Conservation (phyloP, 2,329 filamentous ascomycete species). For the Byssochlamys sp. region DNA sequence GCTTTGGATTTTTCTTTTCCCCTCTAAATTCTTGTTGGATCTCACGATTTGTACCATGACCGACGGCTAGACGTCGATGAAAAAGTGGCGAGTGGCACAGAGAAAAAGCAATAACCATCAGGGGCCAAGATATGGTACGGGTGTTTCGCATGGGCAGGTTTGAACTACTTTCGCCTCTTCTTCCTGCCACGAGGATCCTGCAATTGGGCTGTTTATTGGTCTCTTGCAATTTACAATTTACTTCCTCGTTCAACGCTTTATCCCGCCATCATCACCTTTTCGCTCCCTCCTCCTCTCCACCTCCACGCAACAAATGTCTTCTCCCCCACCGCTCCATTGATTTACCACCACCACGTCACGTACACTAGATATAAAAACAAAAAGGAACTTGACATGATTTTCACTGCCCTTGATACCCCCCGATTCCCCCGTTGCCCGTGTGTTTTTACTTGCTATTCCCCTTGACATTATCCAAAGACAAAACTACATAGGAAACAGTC, state of each 20-base stretch:
- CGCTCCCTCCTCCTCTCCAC: neutral
- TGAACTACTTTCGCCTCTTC: neutral
- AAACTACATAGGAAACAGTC: neutral
- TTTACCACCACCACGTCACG: neutral
- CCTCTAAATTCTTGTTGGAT: neutral
- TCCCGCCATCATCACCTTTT: neutral
- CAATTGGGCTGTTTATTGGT: constrained; percentile 1
- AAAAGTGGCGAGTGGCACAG: neutral
- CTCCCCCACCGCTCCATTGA: constrained; percentile 3
- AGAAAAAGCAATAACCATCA: neutral
- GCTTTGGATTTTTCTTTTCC: constrained; percentile 29
- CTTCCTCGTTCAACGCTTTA: constrained; percentile 3
- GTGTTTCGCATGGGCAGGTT: neutral
- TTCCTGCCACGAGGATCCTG: neutral
- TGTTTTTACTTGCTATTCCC: neutral
- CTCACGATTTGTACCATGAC: neutral
- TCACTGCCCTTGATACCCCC: constrained; percentile 3
- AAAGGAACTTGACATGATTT: constrained; percentile 9
- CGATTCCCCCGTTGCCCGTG: neutral
- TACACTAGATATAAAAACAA: constrained; percentile 9
- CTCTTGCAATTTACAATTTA: neutral
- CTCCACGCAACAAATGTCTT: constrained; percentile 3
- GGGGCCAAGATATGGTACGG: neutral
- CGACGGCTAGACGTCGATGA: neutral
- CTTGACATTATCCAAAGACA: neutral